Evolutionary conservation across 345 rosid genomes (phyloP), one percentile per base, ranked within the genome.

Genomic region (Adansonia digitata): DNA sequence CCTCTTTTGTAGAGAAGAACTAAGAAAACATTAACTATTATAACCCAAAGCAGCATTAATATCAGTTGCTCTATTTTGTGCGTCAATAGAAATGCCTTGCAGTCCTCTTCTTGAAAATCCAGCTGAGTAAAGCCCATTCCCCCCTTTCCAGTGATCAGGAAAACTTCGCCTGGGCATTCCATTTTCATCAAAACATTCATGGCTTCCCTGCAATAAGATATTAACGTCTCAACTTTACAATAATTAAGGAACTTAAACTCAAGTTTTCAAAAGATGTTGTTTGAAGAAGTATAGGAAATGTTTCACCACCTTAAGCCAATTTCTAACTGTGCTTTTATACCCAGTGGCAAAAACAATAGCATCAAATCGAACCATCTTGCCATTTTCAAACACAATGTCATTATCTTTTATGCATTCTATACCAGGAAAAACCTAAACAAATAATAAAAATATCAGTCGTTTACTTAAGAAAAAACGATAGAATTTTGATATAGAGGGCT

Each of bases 81-180:
- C 86, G 75, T 86, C 88, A 22, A 7, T 76, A 5, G 82, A 42
- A 22, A 82, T 77, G 11, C 86, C 82, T 24, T 75, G 65, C 46
- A 82, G 69, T 26, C 86, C 88, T 79, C 46, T 74, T 75, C 81
- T 81, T 13, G 79, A 69, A 57, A 82, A 82, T 5, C 87, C 88
- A 43, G 48, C 79, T 29, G 83, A 35, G n/a, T 84, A 86, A 27
- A 84, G 56, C 7, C 87, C 86, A 35, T 84, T 69, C n/a, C 62
- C 59, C 17, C 62, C 22, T 13, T 26, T 69, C 78, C 78, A 74
- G 45, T 39, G 57, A 46, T 66, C 4, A 6, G 69, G 72, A 7
- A 52, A 31, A 2, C 29, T 14, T 67, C 12, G 18, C 4, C 2
- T 31, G 1, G 79, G 75, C 51, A 75, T 42, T 39, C 79, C 82